Evolutionary conservation across 495 filamentous ascomycete genomes (phyloP).

Genomic region (Aspergillus sparsus): DNA sequence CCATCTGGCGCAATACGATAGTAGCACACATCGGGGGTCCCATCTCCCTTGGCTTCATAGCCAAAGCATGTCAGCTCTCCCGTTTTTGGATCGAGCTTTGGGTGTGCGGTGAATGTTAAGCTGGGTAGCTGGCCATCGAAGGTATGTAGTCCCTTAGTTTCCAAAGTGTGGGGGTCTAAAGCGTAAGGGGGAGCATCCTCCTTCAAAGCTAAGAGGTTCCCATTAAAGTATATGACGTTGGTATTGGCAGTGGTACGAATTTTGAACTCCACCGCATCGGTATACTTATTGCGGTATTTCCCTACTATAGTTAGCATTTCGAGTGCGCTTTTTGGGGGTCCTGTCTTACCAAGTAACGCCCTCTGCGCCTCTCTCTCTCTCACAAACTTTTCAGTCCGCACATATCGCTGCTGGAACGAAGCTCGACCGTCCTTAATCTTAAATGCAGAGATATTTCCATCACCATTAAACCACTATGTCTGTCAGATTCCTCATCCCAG

Average conservation of each 20-base stretch:
- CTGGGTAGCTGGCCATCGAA: conserved; percentile 58
- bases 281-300: conserved; percentile 56
- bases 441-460: conserved; percentile 54
- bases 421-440: conserved; percentile 50
- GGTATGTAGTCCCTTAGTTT: conserved; percentile 54
- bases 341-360: conserved; percentile 37
- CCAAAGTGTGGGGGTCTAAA: conserved; percentile 56
- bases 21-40: conserved; percentile 48
- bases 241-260: conserved; percentile 56
- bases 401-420: conserved; percentile 54
- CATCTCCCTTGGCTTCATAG: conserved; percentile 31
- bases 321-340: background rate
- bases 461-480: conserved; percentile 31
- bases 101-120: conserved; percentile 61
- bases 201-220: conserved; percentile 54
- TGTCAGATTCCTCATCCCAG: background rate
- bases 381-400: conserved; percentile 51
- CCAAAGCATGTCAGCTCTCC: conserved; percentile 56
- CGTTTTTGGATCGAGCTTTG: conserved; percentile 59
- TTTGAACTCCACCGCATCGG: conserved; percentile 51
- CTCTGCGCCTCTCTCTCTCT: conserved; percentile 41
- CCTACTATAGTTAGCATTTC: conserved; percentile 25
- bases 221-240: conserved; percentile 55
- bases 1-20: conserved; percentile 49
- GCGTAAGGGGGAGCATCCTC: conserved; percentile 58